A percentile compares a stretch with the other conserved stretches of the same genome.
phyloP scores from a whole-genome alignment of 371 early-diverging fungal species.

The Mucor indicus region DNA sequence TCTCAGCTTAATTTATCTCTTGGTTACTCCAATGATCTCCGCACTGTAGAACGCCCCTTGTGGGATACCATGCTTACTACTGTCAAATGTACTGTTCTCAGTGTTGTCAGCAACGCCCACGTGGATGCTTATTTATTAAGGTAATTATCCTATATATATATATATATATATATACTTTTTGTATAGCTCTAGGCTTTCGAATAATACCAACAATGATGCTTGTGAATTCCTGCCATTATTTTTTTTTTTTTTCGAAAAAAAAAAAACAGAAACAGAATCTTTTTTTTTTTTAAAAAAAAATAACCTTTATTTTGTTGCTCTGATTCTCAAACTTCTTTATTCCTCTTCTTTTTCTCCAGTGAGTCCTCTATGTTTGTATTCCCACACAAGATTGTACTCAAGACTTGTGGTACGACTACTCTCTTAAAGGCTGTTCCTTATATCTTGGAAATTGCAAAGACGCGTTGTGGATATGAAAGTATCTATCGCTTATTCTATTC shows the following conservation, averaged over 20 bases:
- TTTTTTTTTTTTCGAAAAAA: not conserved
- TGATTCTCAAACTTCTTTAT: too few species aligned
- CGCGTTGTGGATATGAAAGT: constrained; percentile 58
- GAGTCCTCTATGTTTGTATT: constrained; percentile 95
- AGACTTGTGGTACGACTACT: constrained; percentile 95
- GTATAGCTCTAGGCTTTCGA: too few species aligned
- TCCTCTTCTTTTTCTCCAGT: constrained; percentile 28
- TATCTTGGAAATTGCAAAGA: constrained; percentile 76
- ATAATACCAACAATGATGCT: too few species aligned
- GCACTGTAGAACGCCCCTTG: constrained; percentile 63
- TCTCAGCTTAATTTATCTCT: constrained; percentile 22
- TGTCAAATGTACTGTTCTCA: constrained; percentile 86
- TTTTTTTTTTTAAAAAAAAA: too few species aligned
- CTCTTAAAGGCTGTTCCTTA: constrained; percentile 79
- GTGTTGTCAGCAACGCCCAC: constrained; percentile 67
- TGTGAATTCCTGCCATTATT: not conserved
- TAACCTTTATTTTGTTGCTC: too few species aligned
- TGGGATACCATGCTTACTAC: constrained; percentile 89
- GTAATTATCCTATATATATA: constrained; percentile 35
- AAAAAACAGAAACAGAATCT: too few species aligned
- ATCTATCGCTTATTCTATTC: constrained; percentile 86
- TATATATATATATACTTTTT: too few species aligned
- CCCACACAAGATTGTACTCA: constrained; percentile 85
- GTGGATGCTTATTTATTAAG: constrained; percentile 85
- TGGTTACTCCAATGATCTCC: constrained; percentile 55